Percentiles rank a stretch among this genome's conserved stretches.
phyloP scores from a whole-genome alignment of 2,329 filamentous ascomycete genomes.

The Daldinia eschscholtzii region DNA sequence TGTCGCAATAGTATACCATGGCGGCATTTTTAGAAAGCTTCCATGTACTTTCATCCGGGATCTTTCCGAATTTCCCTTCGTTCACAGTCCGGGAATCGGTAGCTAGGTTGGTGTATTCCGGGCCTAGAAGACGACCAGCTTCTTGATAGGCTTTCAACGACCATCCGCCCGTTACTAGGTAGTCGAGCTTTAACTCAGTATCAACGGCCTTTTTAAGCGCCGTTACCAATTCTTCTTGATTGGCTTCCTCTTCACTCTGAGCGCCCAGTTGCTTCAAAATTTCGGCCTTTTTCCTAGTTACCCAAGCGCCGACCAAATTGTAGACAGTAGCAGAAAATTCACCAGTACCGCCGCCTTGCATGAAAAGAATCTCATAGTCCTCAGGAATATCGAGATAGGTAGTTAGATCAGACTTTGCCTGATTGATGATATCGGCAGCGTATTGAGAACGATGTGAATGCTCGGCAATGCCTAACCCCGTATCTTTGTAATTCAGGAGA shows the following conservation, averaged over 20 bases:
- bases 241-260: conserved; percentile 59
- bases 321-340: conserved; percentile 87
- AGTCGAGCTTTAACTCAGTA: conserved; percentile 83
- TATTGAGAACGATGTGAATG: conserved; percentile 88
- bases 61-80: conserved; percentile 86
- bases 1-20: conserved; percentile 91
- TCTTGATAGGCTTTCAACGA: conserved; percentile 91
- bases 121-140: conserved; percentile 80
- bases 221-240: conserved; percentile 68
- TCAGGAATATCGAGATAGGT: conserved; percentile 84
- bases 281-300: conserved; percentile 73
- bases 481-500: conserved; percentile 83
- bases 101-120: conserved; percentile 84
- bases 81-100: conserved; percentile 75
- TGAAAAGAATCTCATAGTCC: conserved; percentile 89
- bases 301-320: conserved; percentile 87
- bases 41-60: conserved; percentile 83
- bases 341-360: conserved; percentile 87
- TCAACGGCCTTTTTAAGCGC: conserved; percentile 74
- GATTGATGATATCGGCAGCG: conserved; percentile 82
- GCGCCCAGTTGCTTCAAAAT: conserved; percentile 68
- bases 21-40: conserved; percentile 76
- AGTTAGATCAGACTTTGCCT: conserved; percentile 80
- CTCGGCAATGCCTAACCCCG: conserved; percentile 88
- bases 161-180: conserved; percentile 91